Conservation (phyloP, 176 grass and related monocot species). For the Musa troglodytarum region DNA sequence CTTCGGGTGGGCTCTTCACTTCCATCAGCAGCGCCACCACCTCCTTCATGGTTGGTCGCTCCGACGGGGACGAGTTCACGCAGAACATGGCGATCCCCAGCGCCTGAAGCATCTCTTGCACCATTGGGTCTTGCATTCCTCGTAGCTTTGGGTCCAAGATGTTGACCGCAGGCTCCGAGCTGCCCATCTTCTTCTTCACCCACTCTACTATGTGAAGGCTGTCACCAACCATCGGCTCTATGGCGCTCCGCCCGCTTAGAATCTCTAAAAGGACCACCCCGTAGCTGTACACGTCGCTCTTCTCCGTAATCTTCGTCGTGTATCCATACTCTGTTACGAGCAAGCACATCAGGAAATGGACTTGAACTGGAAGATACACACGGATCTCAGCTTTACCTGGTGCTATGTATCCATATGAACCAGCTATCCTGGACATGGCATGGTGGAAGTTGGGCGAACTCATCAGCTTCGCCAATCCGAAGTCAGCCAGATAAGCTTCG, state of each 20-base stretch:
- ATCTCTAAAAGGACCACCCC: slow-evolving; percentile 90
- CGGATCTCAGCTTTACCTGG: slow-evolving; percentile 39
- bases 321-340: slow-evolving; percentile 68
- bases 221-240: slow-evolving; percentile 45
- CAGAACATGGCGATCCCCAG: slow-evolving; percentile 84
- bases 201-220: slow-evolving; percentile 91
- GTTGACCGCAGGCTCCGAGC: slow-evolving; percentile 63
- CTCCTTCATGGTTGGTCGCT: slow-evolving; percentile 93
- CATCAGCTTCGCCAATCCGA: slow-evolving; percentile 89
- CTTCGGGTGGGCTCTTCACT: slow-evolving; percentile 80
- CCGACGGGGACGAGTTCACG: slow-evolving; percentile 53
- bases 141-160: slow-evolving; percentile 71
- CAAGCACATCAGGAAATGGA: neutral
- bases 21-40: slow-evolving; percentile 88
- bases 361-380: neutral
- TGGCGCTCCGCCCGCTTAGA: slow-evolving; percentile 57
- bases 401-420: slow-evolving; percentile 91
- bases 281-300: slow-evolving; percentile 91
- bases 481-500: slow-evolving; percentile 84
- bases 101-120: slow-evolving; percentile 92
- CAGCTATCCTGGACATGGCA: slow-evolving; percentile 67
- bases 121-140: slow-evolving; percentile 68
- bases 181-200: slow-evolving; percentile 92
- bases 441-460: slow-evolving; percentile 84
- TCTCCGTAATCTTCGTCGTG: slow-evolving; percentile 77